phyloP scores from a whole-genome alignment of 176 grass and related monocot species.

The Neostapfia colusana region DNA sequence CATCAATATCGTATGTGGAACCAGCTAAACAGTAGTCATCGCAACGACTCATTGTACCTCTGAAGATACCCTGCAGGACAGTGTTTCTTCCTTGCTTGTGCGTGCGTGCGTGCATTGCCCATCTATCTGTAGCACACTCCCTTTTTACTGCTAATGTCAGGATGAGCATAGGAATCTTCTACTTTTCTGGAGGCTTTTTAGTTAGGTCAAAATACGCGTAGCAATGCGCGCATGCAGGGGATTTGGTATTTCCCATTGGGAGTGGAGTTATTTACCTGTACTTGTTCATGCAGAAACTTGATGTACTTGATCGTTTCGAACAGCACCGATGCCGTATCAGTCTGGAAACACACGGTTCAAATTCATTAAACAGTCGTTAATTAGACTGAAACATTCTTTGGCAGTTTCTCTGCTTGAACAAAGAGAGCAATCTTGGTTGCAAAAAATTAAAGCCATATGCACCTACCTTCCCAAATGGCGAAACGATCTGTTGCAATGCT shows the following conservation, averaged over 20 bases:
- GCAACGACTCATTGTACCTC: slow-evolving; percentile 46
- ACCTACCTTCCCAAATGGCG: slow-evolving; percentile 90
- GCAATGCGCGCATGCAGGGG: slow-evolving; percentile 1
- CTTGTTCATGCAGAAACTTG: slow-evolving; percentile 89
- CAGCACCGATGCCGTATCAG: slow-evolving; percentile 90
- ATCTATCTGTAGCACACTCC: slow-evolving; percentile 27
- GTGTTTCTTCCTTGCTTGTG: neutral
- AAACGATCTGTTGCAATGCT: slow-evolving; percentile 86
- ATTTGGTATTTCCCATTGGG: neutral
- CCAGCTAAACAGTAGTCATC: slow-evolving; percentile 54
- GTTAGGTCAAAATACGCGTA: slow-evolving; percentile 41
- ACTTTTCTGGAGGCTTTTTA: slow-evolving; percentile 37
- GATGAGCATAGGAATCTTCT: slow-evolving; percentile 30
- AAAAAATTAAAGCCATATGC: neutral
- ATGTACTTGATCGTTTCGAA: slow-evolving; percentile 86
- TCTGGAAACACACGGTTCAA: slow-evolving; percentile 45
- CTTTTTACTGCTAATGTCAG: slow-evolving; percentile 43
- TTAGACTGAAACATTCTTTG: neutral
- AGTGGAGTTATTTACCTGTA: slow-evolving; percentile 56
- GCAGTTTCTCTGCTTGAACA: neutral
- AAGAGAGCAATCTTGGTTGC: neutral
- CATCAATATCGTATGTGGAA: slow-evolving; percentile 59
- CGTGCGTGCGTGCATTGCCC: neutral
- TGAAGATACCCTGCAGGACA: slow-evolving; percentile 29
- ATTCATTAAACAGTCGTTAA: neutral